phyloP scores from a whole-genome alignment of 306 rosid species.

The Astragalus membranaceus region DNA sequence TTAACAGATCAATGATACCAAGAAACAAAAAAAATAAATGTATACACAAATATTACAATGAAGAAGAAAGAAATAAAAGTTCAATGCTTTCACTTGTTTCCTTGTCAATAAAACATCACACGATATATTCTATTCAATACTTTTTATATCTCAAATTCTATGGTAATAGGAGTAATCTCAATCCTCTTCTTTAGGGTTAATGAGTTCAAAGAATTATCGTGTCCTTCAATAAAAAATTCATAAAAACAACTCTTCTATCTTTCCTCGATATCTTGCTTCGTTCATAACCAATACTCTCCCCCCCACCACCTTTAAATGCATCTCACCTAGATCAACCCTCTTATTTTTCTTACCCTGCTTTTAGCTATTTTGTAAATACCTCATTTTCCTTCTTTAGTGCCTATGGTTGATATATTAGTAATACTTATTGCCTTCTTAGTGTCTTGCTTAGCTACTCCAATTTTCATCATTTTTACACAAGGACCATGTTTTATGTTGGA shows the following conservation, averaged over 20 bases:
- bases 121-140: not conserved
- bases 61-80: not conserved
- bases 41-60: constrained; percentile 5
- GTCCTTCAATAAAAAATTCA: not conserved
- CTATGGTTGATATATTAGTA: not conserved
- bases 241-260: not conserved
- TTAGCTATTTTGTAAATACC: too few relatives aligned
- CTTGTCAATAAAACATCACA: not conserved
- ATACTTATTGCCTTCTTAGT: not conserved
- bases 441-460: not conserved
- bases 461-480: not conserved
- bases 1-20: not conserved
- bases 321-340: not conserved
- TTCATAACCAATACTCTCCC: not conserved
- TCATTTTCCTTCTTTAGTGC: not conserved
- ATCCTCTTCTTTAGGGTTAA: not conserved
- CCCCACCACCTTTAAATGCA: not conserved
- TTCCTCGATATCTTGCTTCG: not conserved
- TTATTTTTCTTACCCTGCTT: not conserved
- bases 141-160: not conserved
- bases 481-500: not conserved
- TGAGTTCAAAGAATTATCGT: not conserved
- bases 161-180: not conserved
- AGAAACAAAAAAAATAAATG: not conserved
- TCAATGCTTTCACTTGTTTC: not conserved